phyloP scores from a whole-genome alignment of 208 protist genomes.

The Leishmania amazonensis region DNA sequence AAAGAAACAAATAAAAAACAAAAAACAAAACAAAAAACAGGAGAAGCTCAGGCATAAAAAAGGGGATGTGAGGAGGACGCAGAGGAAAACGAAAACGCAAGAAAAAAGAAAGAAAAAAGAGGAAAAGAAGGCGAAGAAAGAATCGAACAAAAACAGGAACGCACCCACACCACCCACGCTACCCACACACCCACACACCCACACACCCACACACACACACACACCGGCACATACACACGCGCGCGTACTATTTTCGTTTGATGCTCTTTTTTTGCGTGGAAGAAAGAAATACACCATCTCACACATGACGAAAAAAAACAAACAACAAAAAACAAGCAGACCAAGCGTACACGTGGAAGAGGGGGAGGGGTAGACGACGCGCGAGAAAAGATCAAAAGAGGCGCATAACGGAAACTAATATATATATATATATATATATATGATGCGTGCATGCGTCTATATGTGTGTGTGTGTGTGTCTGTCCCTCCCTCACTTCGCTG shows the following conservation, averaged over 20 bases:
- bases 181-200: not conserved
- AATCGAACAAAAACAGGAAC: not conserved
- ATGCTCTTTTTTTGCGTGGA: constrained; percentile 1
- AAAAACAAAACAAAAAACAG: not conserved
- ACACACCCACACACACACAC: not conserved
- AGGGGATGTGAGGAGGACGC: not conserved
- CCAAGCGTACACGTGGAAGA: not conserved
- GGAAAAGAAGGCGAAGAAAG: constrained; percentile 1
- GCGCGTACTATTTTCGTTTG: not conserved
- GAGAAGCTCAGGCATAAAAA: not conserved
- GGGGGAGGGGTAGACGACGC: not conserved
- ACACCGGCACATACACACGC: not conserved
- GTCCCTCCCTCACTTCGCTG: not conserved
- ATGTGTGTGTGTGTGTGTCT: not conserved
- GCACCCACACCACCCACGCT: not conserved
- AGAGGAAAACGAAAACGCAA: not conserved
- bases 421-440: constrained; percentile 4
- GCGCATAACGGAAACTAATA: not conserved
- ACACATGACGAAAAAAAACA: not conserved
- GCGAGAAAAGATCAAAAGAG: not conserved
- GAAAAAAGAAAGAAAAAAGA: not conserved
- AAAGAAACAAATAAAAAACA: not conserved
- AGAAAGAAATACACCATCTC: not conserved
- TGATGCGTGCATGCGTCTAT: not conserved
- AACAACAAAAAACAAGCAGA: not conserved